Evolutionary conservation across 2,329 filamentous ascomycete genomes (phyloP).

Genomic region (Paecilomyces formosus): DNA sequence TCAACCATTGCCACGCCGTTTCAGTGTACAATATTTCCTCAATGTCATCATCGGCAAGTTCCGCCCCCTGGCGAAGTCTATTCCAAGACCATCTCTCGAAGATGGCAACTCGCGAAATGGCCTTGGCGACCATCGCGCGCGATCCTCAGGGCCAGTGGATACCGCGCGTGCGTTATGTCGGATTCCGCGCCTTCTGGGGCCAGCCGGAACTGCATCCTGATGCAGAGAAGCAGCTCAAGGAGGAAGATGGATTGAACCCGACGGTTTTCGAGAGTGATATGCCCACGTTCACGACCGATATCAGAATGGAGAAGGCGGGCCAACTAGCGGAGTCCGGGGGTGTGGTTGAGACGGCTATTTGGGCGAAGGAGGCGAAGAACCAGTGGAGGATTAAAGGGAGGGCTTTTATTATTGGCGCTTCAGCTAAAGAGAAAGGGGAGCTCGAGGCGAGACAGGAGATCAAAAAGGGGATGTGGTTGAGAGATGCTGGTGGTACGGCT

Average conservation of each 20-base stretch:
- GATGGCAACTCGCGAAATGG: slow-evolving; percentile 32
- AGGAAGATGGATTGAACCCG: slow-evolving; percentile 50
- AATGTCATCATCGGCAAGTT: neutral
- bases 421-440: slow-evolving; percentile 50
- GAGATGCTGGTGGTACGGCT: slow-evolving; percentile 27
- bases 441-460: slow-evolving; percentile 46
- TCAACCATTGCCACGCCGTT: neutral
- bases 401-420: slow-evolving; percentile 67
- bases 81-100: slow-evolving; percentile 44
- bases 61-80: slow-evolving; percentile 46
- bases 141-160: slow-evolving; percentile 5
- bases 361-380: slow-evolving; percentile 60
- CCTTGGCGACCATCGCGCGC: slow-evolving; percentile 37
- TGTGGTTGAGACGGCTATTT: slow-evolving; percentile 76
- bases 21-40: neutral
- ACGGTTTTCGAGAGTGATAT: slow-evolving; percentile 66
- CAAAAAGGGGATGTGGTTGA: slow-evolving; percentile 48
- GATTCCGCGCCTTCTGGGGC: slow-evolving; percentile 80
- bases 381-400: slow-evolving; percentile 81
- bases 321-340: slow-evolving; percentile 64
- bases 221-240: slow-evolving; percentile 59
- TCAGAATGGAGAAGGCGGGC: slow-evolving; percentile 72
- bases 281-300: slow-evolving; percentile 78
- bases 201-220: slow-evolving; percentile 58
- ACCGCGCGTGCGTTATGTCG: slow-evolving; percentile 64